Evolutionary conservation across 805 yeast species (phyloP), one percentile per base, ranked within the genome.

Genomic region (Saccharomycopsis guyanensis): DNA sequence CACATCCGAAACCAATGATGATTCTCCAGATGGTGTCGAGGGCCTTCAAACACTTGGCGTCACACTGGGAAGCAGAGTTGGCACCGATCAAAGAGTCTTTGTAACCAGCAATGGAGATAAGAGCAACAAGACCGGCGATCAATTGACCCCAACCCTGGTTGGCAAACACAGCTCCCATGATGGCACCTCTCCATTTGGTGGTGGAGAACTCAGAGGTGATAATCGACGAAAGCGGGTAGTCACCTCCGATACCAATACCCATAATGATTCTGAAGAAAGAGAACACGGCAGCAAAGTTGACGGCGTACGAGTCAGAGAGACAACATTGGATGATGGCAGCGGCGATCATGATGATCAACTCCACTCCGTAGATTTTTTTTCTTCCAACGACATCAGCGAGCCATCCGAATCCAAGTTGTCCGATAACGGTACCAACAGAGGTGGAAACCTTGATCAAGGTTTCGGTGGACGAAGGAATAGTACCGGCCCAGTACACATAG

Each of bases 231-330:
- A 88, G 73, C 56, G 96, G 96, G 66, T 87, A 87, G 70, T 87
- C 96, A 74, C 96, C 96, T 71, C 96, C 96, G 58, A 87, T 88
- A 78, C 96, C 96, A 58, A 88, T 82, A 73, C 96, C 96, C 86
- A 81, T 82, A 52, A 87, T 60, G 55, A 87, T 80, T 78, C 96
- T 83, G 69, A 78, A 81, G 59, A 82, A 80, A 8, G 81, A 68
- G 53, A 88, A 71, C 43, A 86, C 72, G 37, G 93, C 95, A 44
- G 77, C 77, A 59, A 86, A 82, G 59, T 72, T 73, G 50, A 86
- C 67, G 53, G 82, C 93, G 20, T 85, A 75, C 22, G 95, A 76
- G 8, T 65, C 59, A 59, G 95, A 96, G 38, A 82, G 54, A 51
- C 75, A 66, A 70, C 93, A 80, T 71, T 87, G 96, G 54, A 82